Evolutionary conservation across 2,329 filamentous ascomycete species (phyloP), one percentile per base, ranked within the genome.

Genomic region (Coleophoma crateriformis): DNA sequence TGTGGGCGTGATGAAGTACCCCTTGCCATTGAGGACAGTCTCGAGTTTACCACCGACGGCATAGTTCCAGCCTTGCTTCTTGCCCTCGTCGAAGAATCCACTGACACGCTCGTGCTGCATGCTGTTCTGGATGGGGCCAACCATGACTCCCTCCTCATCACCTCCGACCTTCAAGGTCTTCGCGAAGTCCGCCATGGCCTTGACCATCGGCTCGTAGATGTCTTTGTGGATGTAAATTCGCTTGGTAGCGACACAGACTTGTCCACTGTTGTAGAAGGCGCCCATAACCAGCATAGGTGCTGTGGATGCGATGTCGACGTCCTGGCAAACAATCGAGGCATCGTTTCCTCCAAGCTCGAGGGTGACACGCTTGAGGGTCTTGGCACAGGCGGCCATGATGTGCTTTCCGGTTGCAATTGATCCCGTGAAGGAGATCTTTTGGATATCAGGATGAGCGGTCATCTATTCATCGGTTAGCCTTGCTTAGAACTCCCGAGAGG

Each of bases 41-140:
- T 65, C 55, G 54, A 17, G 22, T 34, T 53, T 47, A 34, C 69
- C 74, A 11, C 77, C 78, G 13, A 72, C 57, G 1, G 74, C 75
- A 40, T 80, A 70, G 12, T 74, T 72, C 56, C 77, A 73, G 44
- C 77, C 76, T 35, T 77, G 74, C 53, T 71, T 69, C 58, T 75
- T 72, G 51, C 76, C 78, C 45, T 82, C 77, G 10, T 71, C 70
- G 47, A 85, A 73, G 52, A 83, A 75, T 12, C 69, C 64, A 58
- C 76, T 77, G 22, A 82, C 78, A 20, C 75, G 75, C 43, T 84
- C 77, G 60, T 75, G 87, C 64, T 87, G 84, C 74, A 81, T 77
- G 55, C 73, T 66, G 65, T 87, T 87, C 52, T 83, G 81, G 2
- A 87, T 66, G 0, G 84, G 84, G 1, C 81, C 78, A 68, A 45